Percentiles rank a stretch among this genome's conserved stretches.
Conservation (phyloP, 2,329 filamentous ascomycete species). For the Zymoseptoria tritici region DNA sequence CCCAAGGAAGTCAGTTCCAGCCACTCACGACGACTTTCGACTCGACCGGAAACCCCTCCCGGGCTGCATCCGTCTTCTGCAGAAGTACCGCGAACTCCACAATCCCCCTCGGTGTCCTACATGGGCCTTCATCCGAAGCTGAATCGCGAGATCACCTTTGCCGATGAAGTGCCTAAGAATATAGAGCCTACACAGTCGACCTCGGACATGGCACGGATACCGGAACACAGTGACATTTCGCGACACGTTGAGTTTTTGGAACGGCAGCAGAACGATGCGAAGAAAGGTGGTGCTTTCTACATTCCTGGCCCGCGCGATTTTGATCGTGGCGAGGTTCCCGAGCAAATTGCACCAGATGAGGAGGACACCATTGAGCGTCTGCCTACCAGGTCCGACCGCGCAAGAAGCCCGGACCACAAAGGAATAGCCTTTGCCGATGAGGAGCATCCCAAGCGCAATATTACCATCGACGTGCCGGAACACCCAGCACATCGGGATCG, state of each 20-base stretch:
- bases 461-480: slow-evolving; percentile 61
- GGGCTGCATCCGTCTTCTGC: background rate
- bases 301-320: slow-evolving; percentile 90
- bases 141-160: slow-evolving; percentile 57
- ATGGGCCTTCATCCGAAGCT: slow-evolving; percentile 23
- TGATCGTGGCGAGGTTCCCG: slow-evolving; percentile 70
- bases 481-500: slow-evolving; percentile 30
- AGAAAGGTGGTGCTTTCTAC: slow-evolving; percentile 63
- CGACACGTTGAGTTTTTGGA: slow-evolving; percentile 85
- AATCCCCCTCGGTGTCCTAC: slow-evolving; percentile 8
- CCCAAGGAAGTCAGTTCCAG: background rate
- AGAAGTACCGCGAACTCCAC: background rate
- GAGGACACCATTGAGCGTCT: slow-evolving; percentile 24
- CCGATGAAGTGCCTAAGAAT: slow-evolving; percentile 49
- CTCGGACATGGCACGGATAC: slow-evolving; percentile 38
- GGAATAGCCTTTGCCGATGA: slow-evolving; percentile 19
- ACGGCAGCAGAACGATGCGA: slow-evolving; percentile 60
- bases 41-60: background rate
- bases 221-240: slow-evolving; percentile 39
- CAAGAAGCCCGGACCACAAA: slow-evolving; percentile 17
- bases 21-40: background rate
- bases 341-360: slow-evolving; percentile 46
- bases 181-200: background rate
- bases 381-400: slow-evolving; percentile 23
- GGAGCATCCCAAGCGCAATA: slow-evolving; percentile 44